These are phyloP conservation scores for Nicotiana sylvestris DNA, from an alignment of 257 asterid species.

Conservation along the genomic window DNA sequence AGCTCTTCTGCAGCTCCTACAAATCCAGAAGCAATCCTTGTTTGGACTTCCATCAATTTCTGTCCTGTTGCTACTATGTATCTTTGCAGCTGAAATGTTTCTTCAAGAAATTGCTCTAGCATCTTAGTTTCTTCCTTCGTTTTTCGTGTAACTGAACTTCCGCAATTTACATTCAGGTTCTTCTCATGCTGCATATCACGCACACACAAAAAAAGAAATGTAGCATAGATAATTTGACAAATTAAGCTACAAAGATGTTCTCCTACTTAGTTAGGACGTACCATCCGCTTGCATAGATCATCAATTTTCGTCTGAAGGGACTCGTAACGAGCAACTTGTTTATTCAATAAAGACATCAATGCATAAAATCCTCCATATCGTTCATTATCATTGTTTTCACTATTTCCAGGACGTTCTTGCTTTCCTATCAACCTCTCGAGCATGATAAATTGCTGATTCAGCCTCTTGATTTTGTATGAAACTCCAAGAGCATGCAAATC, in stretches of 20 bases:
- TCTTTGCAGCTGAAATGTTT: conserved; percentile 88
- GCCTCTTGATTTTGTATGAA: conserved; percentile 88
- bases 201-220: neutral
- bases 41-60: conserved; percentile 63
- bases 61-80: conserved; percentile 88
- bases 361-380: conserved; percentile 38
- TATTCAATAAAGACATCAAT: conserved; percentile 55
- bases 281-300: conserved; percentile 83
- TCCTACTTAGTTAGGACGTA: conserved; percentile 20
- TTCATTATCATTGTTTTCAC: conserved; percentile 24
- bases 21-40: conserved; percentile 63
- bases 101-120: conserved; percentile 81
- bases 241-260: neutral
- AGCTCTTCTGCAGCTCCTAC: conserved; percentile 33
- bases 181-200: conserved; percentile 52
- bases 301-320: conserved; percentile 76
- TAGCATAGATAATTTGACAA: neutral
- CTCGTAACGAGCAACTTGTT: conserved; percentile 73
- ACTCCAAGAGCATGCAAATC: conserved; percentile 92
- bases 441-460: conserved; percentile 76
- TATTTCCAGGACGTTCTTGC: conserved; percentile 42
- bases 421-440: conserved; percentile 77
- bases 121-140: conserved; percentile 63
- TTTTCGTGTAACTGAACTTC: conserved; percentile 41
- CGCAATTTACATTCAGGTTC: conserved; percentile 30